These are phyloP conservation scores for Cochlearia excelsa DNA, from an alignment of 345 rosid genomes.

Conservation along the genomic window DNA sequence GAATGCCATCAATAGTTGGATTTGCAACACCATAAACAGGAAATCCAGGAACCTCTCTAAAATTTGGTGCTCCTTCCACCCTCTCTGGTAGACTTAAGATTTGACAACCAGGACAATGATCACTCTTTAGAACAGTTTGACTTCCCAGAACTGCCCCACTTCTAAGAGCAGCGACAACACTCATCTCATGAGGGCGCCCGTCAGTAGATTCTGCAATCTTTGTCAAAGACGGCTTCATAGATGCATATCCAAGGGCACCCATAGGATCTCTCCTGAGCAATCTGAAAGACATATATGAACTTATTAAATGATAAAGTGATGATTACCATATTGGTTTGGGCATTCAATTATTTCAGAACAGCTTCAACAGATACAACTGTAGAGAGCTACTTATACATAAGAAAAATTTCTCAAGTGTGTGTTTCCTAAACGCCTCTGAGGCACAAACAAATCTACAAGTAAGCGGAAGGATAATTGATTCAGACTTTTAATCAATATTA, in stretches of 20 bases:
- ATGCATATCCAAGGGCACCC: slow-evolving; percentile 92
- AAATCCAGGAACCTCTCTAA: slow-evolving; percentile 94
- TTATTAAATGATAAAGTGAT: slow-evolving; percentile 18
- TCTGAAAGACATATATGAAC: slow-evolving; percentile 42
- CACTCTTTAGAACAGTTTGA: slow-evolving; percentile 95
- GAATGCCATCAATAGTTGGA: slow-evolving; percentile 91
- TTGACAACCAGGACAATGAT: slow-evolving; percentile 98
- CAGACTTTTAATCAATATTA: background rate
- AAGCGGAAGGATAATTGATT: background rate
- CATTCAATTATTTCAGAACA: slow-evolving; percentile 6
- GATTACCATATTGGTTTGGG: background rate
- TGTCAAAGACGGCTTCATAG: slow-evolving; percentile 62
- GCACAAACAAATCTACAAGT: slow-evolving; percentile 11
- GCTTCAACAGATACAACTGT: slow-evolving; percentile 6
- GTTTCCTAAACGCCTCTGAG: slow-evolving; percentile 4
- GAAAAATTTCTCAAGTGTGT: background rate
- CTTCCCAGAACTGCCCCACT: slow-evolving; percentile 95
- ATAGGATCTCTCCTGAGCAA: slow-evolving; percentile 96
- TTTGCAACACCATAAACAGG: slow-evolving; percentile 99
- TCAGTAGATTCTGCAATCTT: slow-evolving; percentile 77
- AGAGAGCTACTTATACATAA: slow-evolving; percentile 9
- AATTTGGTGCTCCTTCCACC: slow-evolving; percentile 98
- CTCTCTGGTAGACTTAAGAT: slow-evolving; percentile 69
- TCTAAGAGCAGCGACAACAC: slow-evolving; percentile 84
- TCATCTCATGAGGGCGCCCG: slow-evolving; percentile 87